phyloP scores from a whole-genome alignment of 805 yeast species.

The Candida awuae region DNA sequence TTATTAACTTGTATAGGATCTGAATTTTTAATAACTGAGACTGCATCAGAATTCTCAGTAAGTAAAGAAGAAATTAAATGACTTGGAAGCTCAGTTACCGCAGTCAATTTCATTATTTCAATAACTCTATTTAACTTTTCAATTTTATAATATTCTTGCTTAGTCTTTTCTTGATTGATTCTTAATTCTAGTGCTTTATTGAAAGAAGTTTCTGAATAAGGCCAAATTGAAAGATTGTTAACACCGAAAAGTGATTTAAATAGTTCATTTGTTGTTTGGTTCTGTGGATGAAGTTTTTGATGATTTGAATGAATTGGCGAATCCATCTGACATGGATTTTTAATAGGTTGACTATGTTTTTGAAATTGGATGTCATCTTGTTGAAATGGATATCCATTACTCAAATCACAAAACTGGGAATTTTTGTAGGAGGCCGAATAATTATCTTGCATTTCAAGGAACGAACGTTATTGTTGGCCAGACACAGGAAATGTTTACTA shows the following conservation, averaged over 20 bases:
- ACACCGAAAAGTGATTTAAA: slow-evolving; percentile 46
- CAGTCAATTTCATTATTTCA: slow-evolving; percentile 55
- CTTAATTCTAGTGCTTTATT: slow-evolving; percentile 50
- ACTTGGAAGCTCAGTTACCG: slow-evolving; percentile 55
- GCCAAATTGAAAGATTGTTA: slow-evolving; percentile 39
- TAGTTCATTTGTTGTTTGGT: slow-evolving; percentile 14
- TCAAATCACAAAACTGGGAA: no score
- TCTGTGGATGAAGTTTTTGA: not conserved
- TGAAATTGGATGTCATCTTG: no score
- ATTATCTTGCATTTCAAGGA: no score
- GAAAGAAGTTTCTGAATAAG: slow-evolving; percentile 49
- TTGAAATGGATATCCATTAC: no score
- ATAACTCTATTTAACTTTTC: slow-evolving; percentile 55
- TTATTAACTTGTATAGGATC: not conserved
- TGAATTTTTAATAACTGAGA: not conserved
- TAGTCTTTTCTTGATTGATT: slow-evolving; percentile 71
- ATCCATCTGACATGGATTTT: not conserved
- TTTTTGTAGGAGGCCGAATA: no score
- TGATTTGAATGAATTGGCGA: not conserved
- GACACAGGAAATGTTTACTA: no score
- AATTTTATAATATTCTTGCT: slow-evolving; percentile 65
- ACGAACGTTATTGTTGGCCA: no score
- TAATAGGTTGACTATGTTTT: not conserved
- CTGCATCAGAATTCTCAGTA: slow-evolving; percentile 13
- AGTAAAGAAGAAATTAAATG: slow-evolving; percentile 56